Percentiles rank a stretch among this genome's conserved stretches.
Evolutionary conservation across 2,329 filamentous ascomycete genomes (phyloP).

Genomic region (Aspergillus novofumigatus): DNA sequence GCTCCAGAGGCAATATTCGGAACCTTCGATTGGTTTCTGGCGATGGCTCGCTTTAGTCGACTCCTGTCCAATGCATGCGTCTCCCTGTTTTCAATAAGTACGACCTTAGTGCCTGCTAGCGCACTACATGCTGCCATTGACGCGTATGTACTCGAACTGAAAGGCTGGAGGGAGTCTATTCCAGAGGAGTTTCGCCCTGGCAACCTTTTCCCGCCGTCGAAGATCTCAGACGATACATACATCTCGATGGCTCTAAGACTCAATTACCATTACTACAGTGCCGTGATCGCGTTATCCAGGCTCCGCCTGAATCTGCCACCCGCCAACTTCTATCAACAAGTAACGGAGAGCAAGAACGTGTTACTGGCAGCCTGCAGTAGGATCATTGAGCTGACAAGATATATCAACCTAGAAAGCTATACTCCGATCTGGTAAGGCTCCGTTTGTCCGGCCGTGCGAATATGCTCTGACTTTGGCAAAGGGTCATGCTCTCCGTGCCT

Average conservation of each 20-base stretch:
- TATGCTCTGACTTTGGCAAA: slow-evolving; percentile 2
- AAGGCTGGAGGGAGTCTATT: slow-evolving; percentile 29
- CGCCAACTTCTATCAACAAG: too few species aligned
- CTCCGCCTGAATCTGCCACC: slow-evolving; percentile 19
- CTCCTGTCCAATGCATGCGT: slow-evolving; percentile 32
- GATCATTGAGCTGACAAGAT: slow-evolving; percentile 30
- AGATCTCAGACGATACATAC: neutral
- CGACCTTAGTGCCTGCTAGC: slow-evolving; percentile 16
- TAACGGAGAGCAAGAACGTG: slow-evolving; percentile 19
- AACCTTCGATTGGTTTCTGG: slow-evolving; percentile 35
- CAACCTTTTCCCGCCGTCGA: slow-evolving; percentile 14
- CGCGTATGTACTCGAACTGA: slow-evolving; percentile 20
- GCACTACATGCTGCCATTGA: slow-evolving; percentile 19
- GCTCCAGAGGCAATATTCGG: slow-evolving; percentile 29
- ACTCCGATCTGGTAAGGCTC: slow-evolving; percentile 32
- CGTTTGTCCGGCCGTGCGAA: neutral
- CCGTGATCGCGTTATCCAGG: slow-evolving; percentile 30
- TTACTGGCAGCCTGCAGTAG: slow-evolving; percentile 30
- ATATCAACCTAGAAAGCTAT: slow-evolving; percentile 30
- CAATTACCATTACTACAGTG: slow-evolving; percentile 29
- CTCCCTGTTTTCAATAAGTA: slow-evolving; percentile 34
- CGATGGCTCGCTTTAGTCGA: slow-evolving; percentile 27
- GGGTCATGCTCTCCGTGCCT: slow-evolving; percentile 34
- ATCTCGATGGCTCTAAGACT: slow-evolving; percentile 22
- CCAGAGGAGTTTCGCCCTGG: slow-evolving; percentile 29